phyloP scores from a whole-genome alignment of 805 yeast genomes.

The Saccharomycopsis capsularis region DNA sequence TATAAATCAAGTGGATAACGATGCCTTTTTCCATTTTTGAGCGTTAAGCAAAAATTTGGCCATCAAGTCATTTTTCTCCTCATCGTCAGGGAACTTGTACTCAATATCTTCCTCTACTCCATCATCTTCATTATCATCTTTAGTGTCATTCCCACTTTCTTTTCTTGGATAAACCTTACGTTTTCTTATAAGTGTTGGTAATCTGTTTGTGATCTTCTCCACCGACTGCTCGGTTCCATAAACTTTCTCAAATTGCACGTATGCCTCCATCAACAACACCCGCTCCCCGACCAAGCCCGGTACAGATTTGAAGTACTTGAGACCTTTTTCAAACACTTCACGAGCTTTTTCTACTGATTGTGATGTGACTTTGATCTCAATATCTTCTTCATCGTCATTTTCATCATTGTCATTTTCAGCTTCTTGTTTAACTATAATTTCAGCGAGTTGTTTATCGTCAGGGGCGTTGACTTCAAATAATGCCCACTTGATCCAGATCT shows the following conservation, averaged over 20 bases:
- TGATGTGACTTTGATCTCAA: constrained; percentile 44
- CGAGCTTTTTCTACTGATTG: constrained; percentile 49
- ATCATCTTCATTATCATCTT: constrained; percentile 23
- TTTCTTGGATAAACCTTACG: too few species aligned
- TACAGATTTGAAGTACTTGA: constrained; percentile 35
- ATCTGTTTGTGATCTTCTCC: constrained; percentile 34
- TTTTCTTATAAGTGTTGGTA: constrained; percentile 48
- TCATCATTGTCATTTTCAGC: constrained; percentile 26
- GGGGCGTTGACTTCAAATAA: constrained; percentile 65
- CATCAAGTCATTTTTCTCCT: constrained; percentile 25
- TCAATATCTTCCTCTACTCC: constrained; percentile 53
- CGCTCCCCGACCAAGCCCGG: constrained; percentile 39
- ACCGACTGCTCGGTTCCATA: constrained; percentile 47
- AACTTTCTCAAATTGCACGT: constrained; percentile 53
- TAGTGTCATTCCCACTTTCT: too few species aligned
- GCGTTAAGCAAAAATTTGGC: constrained; percentile 21
- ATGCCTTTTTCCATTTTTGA: constrained; percentile 16
- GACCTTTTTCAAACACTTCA: constrained; percentile 47
- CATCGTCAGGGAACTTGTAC: constrained; percentile 64
- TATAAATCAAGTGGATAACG: too few species aligned
- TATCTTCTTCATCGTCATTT: constrained; percentile 37
- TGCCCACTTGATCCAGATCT: constrained; percentile 60
- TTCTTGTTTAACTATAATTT: constrained; percentile 26
- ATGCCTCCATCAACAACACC: constrained; percentile 49
- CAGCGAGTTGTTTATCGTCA: constrained; percentile 41